Conservation (phyloP, 176 grass and related monocot genomes). For the Hordeum marinum region DNA sequence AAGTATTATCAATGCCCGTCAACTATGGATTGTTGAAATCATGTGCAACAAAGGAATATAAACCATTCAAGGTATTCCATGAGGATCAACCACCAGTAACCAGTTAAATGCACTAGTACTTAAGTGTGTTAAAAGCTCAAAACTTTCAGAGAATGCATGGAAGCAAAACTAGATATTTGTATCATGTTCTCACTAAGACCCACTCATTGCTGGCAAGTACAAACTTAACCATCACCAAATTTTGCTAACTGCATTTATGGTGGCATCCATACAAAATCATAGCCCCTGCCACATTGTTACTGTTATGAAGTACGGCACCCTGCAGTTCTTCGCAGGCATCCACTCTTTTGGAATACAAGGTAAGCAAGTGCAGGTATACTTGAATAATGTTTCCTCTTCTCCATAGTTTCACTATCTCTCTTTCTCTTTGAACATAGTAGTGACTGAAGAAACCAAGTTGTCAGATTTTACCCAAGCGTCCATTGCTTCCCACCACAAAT, state of each 20-base stretch:
- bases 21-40: neutral
- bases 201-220: constrained; percentile 1
- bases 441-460: neutral
- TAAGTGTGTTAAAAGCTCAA: neutral
- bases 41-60: constrained; percentile 16
- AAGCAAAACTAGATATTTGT: constrained; percentile 1
- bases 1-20: neutral
- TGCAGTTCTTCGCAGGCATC: neutral
- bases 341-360: neutral
- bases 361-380: neutral
- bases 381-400: neutral
- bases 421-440: neutral
- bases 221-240: constrained; percentile 10
- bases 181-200: neutral
- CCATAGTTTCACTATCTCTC: neutral
- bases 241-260: constrained; percentile 10
- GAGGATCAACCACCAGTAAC: neutral
- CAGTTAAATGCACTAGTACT: neutral
- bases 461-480: neutral
- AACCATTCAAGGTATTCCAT: neutral
- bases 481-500: neutral
- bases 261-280: neutral
- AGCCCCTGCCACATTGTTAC: neutral
- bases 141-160: neutral
- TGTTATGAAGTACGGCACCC: neutral